Percentiles rank a stretch among this genome's conserved stretches.
phyloP scores from a whole-genome alignment of 495 filamentous ascomycete genomes.

The Podospora anserina region DNA sequence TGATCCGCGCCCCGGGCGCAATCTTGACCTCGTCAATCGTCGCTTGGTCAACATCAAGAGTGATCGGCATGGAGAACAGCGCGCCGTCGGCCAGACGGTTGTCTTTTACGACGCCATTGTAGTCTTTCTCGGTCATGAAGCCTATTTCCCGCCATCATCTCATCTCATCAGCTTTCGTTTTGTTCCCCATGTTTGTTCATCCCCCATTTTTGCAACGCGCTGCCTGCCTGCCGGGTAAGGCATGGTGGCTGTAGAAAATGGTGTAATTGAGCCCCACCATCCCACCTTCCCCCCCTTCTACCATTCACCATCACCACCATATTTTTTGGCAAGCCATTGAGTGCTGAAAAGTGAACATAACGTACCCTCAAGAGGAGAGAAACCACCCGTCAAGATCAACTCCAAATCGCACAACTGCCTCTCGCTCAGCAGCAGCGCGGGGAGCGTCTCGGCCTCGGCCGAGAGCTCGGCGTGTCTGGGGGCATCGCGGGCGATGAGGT shows the following conservation, averaged over 20 bases:
- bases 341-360: conserved; percentile 19
- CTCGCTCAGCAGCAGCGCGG: conserved; percentile 81
- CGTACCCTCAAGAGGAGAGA: conserved; percentile 93
- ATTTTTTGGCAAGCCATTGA: background rate
- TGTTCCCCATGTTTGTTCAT: background rate
- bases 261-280: conserved; percentile 25
- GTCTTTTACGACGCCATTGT: conserved; percentile 85
- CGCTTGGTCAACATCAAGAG: conserved; percentile 75
- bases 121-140: conserved; percentile 96
- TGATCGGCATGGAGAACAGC: conserved; percentile 96
- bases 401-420: conserved; percentile 97
- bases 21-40: conserved; percentile 68
- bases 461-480: conserved; percentile 70
- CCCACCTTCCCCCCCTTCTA: conserved; percentile 20
- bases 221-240: background rate
- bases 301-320: conserved; percentile 25
- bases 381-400: conserved; percentile 91
- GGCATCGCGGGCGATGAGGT: conserved; percentile 87
- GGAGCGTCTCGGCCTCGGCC: conserved; percentile 80
- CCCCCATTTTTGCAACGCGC: background rate
- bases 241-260: background rate
- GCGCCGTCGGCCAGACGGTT: conserved; percentile 82
- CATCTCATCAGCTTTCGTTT: conserved; percentile 18
- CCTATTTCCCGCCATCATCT: conserved; percentile 47
- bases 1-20: conserved; percentile 74